Base-by-base conservation (phyloP, 148 eudicot genomes). In the Rhododendron vialii region DNA sequence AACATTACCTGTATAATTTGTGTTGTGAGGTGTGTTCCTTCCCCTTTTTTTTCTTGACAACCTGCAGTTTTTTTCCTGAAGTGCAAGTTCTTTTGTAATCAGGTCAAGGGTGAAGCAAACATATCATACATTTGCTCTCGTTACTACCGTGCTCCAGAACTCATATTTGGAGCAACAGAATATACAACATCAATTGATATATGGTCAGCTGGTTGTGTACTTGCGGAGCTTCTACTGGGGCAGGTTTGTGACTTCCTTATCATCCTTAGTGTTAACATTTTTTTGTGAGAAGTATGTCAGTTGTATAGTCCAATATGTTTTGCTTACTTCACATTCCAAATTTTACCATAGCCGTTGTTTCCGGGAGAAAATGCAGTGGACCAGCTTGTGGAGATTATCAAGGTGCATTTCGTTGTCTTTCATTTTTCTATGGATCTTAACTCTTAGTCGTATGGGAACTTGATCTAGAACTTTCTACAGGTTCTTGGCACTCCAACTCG, bases 361-460 rank as follows among this genome's bases (percentile, higher is more conserved):
- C 93, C 92, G 20, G 93, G 93, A 18, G 93, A 91, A 87, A 91
- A 91, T 87, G 93, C 92, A 86, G 93, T 92, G 59, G 93, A 92
- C 79, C 93, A 92, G 83, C 90, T 92, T 82, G 92, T 92, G 20
- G 93, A 92, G 82, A 90, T 90, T 43, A 92, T 92, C 48, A 90
- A 92, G 93, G 93, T 90, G 78, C 20, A 87, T 18, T 67, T 67
- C 10, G 2, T 38, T 15, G 43, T 10, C 57, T 30, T n/a, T 28
- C 33, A 17, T 7, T 24, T 38, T n/a, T 3, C 20, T 33, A 13
- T 30, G 41, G 38, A 33, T 71, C 76, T 33, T 13, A 30, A 71
- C 20, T 30, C 76, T 14, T 9, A 14, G 15, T 30, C 38, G 4
- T 71, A 30, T 30, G 76, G 76, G 41, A 67, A 33, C 20, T 71